phyloP scores from a whole-genome alignment of 2,329 filamentous ascomycete species.

The Fusarium globosum region DNA sequence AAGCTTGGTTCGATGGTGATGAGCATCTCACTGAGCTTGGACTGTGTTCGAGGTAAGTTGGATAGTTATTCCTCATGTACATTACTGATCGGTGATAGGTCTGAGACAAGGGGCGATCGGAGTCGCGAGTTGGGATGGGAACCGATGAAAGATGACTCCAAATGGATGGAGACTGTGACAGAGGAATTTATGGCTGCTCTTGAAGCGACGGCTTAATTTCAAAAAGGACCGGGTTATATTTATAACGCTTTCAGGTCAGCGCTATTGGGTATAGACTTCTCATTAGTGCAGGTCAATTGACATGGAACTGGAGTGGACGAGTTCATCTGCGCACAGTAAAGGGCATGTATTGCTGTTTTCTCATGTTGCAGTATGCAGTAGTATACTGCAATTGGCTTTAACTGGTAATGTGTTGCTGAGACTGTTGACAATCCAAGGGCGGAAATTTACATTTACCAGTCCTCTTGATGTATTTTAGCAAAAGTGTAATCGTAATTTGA shows the following conservation, averaged over 20 bases:
- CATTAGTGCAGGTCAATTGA: no score
- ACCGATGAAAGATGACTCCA: not conserved
- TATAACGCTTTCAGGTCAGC: not conserved
- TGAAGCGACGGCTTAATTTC: not conserved
- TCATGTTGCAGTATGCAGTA: no score
- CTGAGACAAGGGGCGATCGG: not conserved
- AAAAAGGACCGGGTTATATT: no score
- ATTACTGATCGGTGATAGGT: not conserved
- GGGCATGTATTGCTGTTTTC: no score
- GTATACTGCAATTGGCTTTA: no score
- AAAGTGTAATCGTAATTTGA: no score
- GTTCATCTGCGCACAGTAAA: not conserved
- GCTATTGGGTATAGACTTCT: no score
- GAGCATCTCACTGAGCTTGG: constrained; percentile 5
- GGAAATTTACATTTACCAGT: no score
- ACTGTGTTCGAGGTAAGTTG: not conserved
- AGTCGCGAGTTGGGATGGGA: constrained; percentile 6
- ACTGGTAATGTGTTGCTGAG: no score
- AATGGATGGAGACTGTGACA: constrained; percentile 1
- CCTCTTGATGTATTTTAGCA: no score
- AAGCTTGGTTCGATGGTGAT: not conserved
- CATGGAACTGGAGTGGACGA: no score
- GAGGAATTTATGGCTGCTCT: not conserved
- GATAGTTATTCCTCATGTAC: fast-evolving
- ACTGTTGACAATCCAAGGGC: no score